Conservation (phyloP, 2,329 filamentous ascomycete genomes). For the Fusarium sp. region DNA sequence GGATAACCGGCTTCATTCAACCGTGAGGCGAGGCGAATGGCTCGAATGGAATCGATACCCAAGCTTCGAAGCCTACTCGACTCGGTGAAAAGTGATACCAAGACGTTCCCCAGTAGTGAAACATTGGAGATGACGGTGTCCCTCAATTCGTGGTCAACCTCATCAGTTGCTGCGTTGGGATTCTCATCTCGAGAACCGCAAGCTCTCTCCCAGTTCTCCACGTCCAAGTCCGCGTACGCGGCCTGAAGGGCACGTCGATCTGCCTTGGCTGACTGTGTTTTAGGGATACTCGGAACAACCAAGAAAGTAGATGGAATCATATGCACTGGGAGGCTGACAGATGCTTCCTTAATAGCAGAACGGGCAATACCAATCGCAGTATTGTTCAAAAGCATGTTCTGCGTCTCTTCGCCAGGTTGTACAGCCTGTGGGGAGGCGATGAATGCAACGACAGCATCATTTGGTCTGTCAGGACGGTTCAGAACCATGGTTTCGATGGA, state of each 20-base stretch:
- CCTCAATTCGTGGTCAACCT: neutral
- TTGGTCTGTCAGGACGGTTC: neutral
- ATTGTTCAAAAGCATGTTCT: neutral
- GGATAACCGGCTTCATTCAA: constrained; percentile 2
- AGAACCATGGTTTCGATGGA: constrained; percentile 8
- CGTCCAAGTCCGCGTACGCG: neutral
- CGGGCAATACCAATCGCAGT: neutral
- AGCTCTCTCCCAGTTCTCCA: constrained; percentile 2
- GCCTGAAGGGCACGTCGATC: constrained; percentile 7
- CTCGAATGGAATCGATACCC: constrained; percentile 9
- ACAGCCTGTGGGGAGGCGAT: neutral
- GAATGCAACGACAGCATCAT: constrained; percentile 1
- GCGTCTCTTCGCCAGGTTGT: neutral
- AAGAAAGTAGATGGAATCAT: constrained; percentile 3
- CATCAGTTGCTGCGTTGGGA: neutral
- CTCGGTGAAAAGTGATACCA: neutral
- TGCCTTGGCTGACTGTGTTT: constrained; percentile 10
- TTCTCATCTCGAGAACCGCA: neutral
- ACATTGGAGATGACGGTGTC: neutral
- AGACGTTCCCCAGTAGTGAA: neutral
- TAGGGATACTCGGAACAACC: constrained; percentile 1
- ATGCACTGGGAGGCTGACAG: neutral
- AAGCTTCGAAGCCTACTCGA: constrained; percentile 1
- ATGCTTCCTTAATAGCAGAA: constrained; percentile 1
- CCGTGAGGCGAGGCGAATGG: constrained; percentile 3